Evolutionary conservation across 805 yeast species (phyloP).

Genomic region (Candida caryicola): DNA sequence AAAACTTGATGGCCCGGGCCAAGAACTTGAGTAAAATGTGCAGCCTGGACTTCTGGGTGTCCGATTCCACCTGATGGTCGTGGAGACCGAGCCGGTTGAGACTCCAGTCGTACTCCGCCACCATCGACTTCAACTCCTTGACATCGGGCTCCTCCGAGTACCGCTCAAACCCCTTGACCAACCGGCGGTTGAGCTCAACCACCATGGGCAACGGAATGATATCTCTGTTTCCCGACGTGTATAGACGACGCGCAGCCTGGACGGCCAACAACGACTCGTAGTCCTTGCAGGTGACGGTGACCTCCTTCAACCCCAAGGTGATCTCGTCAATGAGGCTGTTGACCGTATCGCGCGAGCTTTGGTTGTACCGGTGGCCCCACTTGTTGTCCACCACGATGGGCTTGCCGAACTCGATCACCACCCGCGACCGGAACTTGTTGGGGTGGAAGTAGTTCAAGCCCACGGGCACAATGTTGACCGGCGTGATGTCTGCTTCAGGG

Average conservation of each 20-base stretch:
- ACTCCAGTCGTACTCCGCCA: conserved; percentile 32
- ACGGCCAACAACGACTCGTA: conserved; percentile 41
- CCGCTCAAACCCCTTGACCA: conserved; percentile 35
- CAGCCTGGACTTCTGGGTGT: conserved; percentile 21
- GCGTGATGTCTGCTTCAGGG: conserved; percentile 4
- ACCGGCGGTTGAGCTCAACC: conserved; percentile 40
- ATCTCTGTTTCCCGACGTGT: conserved; percentile 32
- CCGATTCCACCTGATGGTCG: conserved; percentile 40
- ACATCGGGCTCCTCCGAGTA: conserved; percentile 35
- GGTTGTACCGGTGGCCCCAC: conserved; percentile 27
- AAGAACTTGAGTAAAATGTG: conserved; percentile 23
- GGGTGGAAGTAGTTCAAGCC: conserved; percentile 45
- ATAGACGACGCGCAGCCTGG: conserved; percentile 43
- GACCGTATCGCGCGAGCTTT: conserved; percentile 27
- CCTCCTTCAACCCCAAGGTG: conserved; percentile 35
- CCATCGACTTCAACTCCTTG: conserved; percentile 25
- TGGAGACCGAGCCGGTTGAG: conserved; percentile 33
- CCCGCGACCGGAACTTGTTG: conserved; percentile 39
- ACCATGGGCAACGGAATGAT: conserved; percentile 40
- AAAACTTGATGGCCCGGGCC: conserved; percentile 25
- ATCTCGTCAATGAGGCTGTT: conserved; percentile 25
- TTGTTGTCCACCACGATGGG: conserved; percentile 34
- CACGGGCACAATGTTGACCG: conserved; percentile 36
- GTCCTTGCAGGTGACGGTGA: conserved; percentile 40
- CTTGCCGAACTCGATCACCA: conserved; percentile 42